A percentile compares a stretch with the other conserved stretches of the same genome.
phyloP scores from a whole-genome alignment of 495 filamentous ascomycete genomes.

The Talaromyces ruber region DNA sequence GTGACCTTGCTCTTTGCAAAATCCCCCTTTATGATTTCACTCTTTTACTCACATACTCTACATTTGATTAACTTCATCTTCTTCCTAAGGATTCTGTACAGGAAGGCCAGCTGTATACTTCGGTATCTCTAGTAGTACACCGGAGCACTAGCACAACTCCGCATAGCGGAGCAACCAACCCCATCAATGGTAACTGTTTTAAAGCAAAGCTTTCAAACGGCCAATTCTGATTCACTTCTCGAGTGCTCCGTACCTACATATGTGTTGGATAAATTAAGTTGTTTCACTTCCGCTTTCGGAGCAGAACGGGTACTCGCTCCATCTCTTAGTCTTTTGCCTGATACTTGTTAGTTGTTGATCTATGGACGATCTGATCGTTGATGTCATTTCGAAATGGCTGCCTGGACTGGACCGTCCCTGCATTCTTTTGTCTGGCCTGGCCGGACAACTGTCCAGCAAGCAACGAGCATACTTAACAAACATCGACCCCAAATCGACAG shows the following conservation, averaged over 20 bases:
- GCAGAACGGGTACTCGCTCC: not conserved
- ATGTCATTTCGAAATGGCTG: not conserved
- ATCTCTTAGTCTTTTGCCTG: not conserved
- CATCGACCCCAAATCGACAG: not conserved
- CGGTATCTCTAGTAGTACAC: not conserved
- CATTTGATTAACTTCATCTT: not conserved
- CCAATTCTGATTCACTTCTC: not conserved
- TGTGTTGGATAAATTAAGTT: not conserved
- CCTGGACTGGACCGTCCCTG: not conserved
- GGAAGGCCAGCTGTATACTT: not conserved
- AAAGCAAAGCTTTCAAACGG: not conserved
- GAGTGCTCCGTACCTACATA: not conserved
- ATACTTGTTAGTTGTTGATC: no score
- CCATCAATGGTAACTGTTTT: not conserved
- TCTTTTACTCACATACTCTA: no score
- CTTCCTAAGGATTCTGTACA: not conserved
- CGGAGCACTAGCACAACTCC: not conserved
- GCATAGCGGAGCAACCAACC: not conserved
- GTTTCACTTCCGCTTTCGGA: slow-evolving; percentile 2
- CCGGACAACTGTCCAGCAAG: not conserved
- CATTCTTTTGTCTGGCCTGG: not conserved
- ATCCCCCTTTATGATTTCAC: not conserved
- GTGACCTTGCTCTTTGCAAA: not conserved
- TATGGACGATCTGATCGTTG: not conserved
- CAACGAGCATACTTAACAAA: not conserved